These are phyloP conservation scores for Akanthomyces uredinophilus DNA, from an alignment of 2,329 filamentous ascomycete species.

Conservation along the genomic window DNA sequence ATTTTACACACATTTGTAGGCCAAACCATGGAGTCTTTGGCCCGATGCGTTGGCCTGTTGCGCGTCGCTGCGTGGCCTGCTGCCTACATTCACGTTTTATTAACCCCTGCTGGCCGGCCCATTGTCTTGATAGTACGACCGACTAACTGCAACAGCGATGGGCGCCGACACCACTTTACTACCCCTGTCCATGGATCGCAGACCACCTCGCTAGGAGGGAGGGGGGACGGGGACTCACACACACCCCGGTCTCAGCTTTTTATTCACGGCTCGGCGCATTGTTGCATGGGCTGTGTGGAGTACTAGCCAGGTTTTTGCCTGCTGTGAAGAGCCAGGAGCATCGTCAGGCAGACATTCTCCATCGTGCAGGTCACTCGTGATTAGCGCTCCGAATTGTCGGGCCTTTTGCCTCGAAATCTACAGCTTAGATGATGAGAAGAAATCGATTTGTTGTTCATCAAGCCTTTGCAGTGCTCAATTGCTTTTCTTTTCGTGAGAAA, in stretches of 20 bases:
- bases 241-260: background rate
- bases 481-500: background rate
- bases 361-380: conserved; percentile 4
- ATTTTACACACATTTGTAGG: background rate
- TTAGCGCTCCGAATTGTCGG: conserved; percentile 6
- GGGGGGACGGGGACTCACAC: background rate
- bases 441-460: background rate
- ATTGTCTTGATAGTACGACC: background rate
- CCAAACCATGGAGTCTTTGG: background rate
- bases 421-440: background rate
- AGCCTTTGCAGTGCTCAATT: background rate
- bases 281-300: conserved; percentile 3
- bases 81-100: background rate
- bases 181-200: conserved; percentile 1
- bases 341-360: conserved; percentile 14
- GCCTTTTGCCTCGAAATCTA: background rate
- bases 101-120: background rate
- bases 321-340: conserved; percentile 6
- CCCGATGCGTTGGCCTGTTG: background rate
- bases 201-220: background rate
- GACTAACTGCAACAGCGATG: background rate
- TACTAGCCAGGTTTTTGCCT: background rate
- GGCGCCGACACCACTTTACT: background rate
- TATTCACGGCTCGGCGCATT: background rate
- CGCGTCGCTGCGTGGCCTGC: background rate